Percentiles rank a stretch among this genome's conserved stretches.
Evolutionary conservation across 768 basidiomycete genomes (phyloP).

Genomic region (Chalciporus sphaerocephalus): DNA sequence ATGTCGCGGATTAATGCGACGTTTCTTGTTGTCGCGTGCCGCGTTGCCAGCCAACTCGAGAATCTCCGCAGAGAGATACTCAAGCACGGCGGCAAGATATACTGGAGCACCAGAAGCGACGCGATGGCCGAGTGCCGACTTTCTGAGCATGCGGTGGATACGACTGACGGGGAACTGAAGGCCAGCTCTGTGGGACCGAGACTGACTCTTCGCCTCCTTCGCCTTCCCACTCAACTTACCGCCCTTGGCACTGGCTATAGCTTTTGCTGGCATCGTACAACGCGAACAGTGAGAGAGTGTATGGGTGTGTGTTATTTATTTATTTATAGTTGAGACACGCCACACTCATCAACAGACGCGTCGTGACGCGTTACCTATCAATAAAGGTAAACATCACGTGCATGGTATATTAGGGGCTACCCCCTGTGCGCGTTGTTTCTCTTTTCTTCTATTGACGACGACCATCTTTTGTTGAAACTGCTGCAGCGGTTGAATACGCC

Average conservation of each 20-base stretch:
- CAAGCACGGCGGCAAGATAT: slow-evolving; percentile 89
- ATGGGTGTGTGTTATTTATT: background rate
- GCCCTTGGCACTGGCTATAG: slow-evolving; percentile 22
- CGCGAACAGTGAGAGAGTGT: background rate
- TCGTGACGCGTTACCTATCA: slow-evolving; percentile 31
- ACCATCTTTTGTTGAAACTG: slow-evolving; percentile 14
- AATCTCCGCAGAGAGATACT: slow-evolving; percentile 91
- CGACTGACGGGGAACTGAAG: slow-evolving; percentile 88
- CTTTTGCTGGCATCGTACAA: slow-evolving; percentile 26
- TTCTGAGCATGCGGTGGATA: slow-evolving; percentile 86
- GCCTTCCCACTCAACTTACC: slow-evolving; percentile 53
- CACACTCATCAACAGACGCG: slow-evolving; percentile 38
- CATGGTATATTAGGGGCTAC: slow-evolving; percentile 33
- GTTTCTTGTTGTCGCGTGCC: slow-evolving; percentile 89
- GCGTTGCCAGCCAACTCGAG: slow-evolving; percentile 90
- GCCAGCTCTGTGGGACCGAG: slow-evolving; percentile 71
- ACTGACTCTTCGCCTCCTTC: slow-evolving; percentile 53
- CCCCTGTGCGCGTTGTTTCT: background rate
- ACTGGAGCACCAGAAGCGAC: slow-evolving; percentile 87
- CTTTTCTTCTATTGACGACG: slow-evolving; percentile 9
- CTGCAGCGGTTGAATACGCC: background rate
- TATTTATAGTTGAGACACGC: slow-evolving; percentile 23
- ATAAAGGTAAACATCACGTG: slow-evolving; percentile 32
- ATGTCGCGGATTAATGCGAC: slow-evolving; percentile 94
- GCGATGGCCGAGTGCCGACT: slow-evolving; percentile 82